Conservation (phyloP, 345 rosid species). For the Adansonia digitata region DNA sequence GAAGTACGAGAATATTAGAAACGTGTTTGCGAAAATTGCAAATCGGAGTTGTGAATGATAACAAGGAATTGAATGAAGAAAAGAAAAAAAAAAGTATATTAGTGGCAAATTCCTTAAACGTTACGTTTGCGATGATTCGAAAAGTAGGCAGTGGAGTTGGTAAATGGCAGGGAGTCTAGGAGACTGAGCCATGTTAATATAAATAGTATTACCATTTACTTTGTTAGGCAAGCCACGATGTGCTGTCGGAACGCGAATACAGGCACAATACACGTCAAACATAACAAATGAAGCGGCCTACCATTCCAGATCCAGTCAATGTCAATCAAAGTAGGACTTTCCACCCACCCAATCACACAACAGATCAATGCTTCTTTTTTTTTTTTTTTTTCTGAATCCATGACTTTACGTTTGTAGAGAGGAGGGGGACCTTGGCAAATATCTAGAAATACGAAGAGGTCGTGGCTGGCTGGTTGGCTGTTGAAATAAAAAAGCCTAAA, state of each 20-base stretch:
- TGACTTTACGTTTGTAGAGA: not conserved
- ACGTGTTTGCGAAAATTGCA: not conserved
- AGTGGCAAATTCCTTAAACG: not conserved
- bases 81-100: too few relatives aligned
- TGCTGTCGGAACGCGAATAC: not conserved
- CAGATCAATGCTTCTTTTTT: too few relatives aligned
- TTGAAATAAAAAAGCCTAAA: not conserved
- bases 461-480: slow-evolving; percentile 1
- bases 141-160: too few relatives aligned
- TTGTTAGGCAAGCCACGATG: too few relatives aligned
- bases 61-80: not conserved
- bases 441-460: not conserved
- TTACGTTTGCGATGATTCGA: not conserved
- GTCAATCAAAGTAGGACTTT: too few relatives aligned
- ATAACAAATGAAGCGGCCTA: too few relatives aligned
- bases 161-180: too few relatives aligned
- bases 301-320: too few relatives aligned
- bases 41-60: not conserved
- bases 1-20: too few relatives aligned
- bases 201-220: not conserved
- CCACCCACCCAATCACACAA: not conserved
- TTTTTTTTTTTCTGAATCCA: too few relatives aligned
- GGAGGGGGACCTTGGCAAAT: not conserved
- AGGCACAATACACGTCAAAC: too few relatives aligned
- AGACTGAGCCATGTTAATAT: not conserved